Evolutionary conservation across 371 early-diverging fungal genomes (phyloP).

Genomic region (Syncephalastrum racemosum): DNA sequence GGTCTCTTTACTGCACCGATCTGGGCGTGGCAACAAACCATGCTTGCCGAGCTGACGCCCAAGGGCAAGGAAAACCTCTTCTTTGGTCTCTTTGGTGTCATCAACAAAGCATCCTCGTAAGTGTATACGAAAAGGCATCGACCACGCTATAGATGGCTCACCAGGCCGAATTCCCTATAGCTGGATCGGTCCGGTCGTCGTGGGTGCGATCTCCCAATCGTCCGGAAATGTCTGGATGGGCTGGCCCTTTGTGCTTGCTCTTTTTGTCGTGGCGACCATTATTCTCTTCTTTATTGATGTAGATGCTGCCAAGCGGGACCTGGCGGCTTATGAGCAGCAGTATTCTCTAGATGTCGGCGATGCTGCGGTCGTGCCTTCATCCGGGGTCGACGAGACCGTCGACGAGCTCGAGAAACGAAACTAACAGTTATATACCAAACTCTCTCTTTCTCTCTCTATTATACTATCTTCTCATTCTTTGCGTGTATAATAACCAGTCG

Average conservation of each 20-base stretch:
- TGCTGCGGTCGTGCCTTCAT: no score
- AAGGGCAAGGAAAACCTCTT: conserved; percentile 60
- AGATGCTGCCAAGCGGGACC: conserved; percentile 52
- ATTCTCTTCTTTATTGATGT: conserved; percentile 53
- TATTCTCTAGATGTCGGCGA: background rate
- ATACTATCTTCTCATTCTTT: no score
- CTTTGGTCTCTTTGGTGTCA: conserved; percentile 61
- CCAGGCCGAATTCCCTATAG: background rate
- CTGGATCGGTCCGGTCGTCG: conserved; percentile 62
- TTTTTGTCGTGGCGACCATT: conserved; percentile 42
- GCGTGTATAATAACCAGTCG: no score
- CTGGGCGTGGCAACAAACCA: conserved; percentile 57
- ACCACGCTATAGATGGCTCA: background rate
- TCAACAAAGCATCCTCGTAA: conserved; percentile 57
- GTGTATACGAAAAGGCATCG: background rate
- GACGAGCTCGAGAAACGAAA: no score
- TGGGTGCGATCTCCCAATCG: conserved; percentile 54
- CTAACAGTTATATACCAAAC: no score
- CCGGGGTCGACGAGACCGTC: no score
- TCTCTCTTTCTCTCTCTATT: no score
- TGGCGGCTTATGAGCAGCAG: conserved; percentile 21
- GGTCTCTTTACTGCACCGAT: conserved; percentile 61
- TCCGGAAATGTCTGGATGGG: conserved; percentile 53
- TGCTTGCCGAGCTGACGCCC: conserved; percentile 60
- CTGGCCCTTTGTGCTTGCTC: conserved; percentile 54